phyloP scores from a whole-genome alignment of 345 rosid genomes.

The Gossypium australe region DNA sequence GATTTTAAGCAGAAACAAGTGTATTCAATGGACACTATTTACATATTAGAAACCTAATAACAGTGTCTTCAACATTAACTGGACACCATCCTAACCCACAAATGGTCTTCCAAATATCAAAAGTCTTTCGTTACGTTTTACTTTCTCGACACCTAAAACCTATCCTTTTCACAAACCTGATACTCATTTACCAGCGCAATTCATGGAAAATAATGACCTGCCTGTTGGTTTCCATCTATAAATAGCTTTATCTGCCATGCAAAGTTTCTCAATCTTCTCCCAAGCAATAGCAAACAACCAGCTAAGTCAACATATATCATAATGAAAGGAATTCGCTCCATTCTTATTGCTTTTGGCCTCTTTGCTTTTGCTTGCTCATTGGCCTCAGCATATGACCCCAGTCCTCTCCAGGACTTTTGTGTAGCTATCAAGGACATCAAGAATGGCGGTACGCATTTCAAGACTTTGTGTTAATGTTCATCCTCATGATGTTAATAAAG shows the following conservation, averaged over 20 bases:
- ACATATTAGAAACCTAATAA: no score
- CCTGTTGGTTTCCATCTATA: not conserved
- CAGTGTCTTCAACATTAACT: no score
- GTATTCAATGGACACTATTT: no score
- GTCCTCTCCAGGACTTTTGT: slow-evolving; percentile 8
- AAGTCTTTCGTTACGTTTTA: no score
- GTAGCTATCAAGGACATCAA: not conserved
- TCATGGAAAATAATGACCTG: not conserved
- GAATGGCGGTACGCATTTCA: not conserved
- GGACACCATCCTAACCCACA: no score
- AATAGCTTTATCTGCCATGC: not conserved
- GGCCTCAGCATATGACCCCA: not conserved
- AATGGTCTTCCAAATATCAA: no score
- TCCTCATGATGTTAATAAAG: no score
- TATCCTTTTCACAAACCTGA: no score
- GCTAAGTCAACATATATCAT: not conserved
- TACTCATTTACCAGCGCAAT: not conserved
- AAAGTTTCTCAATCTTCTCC: not conserved
- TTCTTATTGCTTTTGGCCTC: not conserved
- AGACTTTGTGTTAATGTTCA: not conserved
- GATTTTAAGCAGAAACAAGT: no score
- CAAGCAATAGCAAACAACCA: not conserved
- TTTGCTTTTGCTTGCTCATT: not conserved
- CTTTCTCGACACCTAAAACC: no score
- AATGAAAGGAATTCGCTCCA: not conserved